Conservation (phyloP, 2,329 filamentous ascomycete genomes). For the Neopestalotiopsis rosae region DNA sequence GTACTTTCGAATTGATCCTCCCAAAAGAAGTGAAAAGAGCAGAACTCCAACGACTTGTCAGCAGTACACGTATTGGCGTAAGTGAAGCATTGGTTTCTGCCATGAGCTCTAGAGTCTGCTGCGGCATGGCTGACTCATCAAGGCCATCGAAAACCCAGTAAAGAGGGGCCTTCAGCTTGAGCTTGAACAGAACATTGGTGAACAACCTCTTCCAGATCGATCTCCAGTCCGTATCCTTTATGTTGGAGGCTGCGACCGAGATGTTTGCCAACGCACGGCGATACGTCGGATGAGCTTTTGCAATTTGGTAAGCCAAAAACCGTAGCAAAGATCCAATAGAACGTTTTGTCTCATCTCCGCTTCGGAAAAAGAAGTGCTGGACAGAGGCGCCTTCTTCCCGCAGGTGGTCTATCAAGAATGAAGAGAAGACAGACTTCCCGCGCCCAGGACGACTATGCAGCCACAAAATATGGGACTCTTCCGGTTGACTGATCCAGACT, state of each 20-base stretch:
- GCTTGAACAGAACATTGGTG: constrained; percentile 14
- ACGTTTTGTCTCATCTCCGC: constrained; percentile 19
- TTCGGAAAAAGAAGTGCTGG: constrained; percentile 22
- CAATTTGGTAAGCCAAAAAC: constrained; percentile 15
- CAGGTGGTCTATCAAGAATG: constrained; percentile 21
- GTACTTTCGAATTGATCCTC: constrained; percentile 5
- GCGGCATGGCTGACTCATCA: constrained; percentile 17
- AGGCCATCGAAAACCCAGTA: constrained; percentile 26
- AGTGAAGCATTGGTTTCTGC: constrained; percentile 6
- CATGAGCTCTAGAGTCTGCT: constrained; percentile 20
- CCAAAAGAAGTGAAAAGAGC: constrained; percentile 1
- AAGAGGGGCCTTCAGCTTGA: constrained; percentile 1
- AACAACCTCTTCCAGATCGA: constrained; percentile 21
- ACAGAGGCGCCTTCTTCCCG: constrained; percentile 12
- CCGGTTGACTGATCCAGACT: constrained; percentile 11
- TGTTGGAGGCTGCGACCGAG: background rate
- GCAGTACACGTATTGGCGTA: constrained; percentile 9
- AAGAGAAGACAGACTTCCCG: constrained; percentile 23
- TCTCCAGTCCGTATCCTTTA: constrained; percentile 19
- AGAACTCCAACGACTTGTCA: constrained; percentile 15
- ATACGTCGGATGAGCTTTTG: constrained; percentile 14
- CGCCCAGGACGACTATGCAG: constrained; percentile 21
- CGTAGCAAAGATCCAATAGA: constrained; percentile 12
- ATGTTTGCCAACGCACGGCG: constrained; percentile 6
- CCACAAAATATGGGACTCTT: constrained; percentile 18